phyloP scores from a whole-genome alignment of 192 early-diverging fungal species.

The Helicostylum pulchrum region DNA sequence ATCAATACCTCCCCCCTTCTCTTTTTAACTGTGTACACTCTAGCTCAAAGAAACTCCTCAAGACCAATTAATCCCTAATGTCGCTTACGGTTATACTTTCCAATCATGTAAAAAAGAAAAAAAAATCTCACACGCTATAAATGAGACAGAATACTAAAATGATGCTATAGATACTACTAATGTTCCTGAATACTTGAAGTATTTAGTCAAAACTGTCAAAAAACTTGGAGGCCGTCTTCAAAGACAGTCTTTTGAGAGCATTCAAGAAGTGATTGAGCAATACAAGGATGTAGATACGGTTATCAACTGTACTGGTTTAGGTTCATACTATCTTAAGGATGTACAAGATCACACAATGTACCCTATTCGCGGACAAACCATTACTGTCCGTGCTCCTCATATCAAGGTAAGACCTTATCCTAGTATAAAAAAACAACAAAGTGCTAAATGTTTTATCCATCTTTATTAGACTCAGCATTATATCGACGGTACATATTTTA shows the following conservation, averaged over 20 bases:
- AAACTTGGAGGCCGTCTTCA: slow-evolving; percentile 53
- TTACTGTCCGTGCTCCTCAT: slow-evolving; percentile 71
- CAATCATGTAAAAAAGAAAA: slow-evolving; percentile 20
- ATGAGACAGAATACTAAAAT: no score
- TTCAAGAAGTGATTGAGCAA: slow-evolving; percentile 43
- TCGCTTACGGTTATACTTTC: slow-evolving; percentile 25
- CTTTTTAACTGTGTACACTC: background rate
- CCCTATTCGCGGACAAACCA: slow-evolving; percentile 78
- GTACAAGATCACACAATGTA: slow-evolving; percentile 68
- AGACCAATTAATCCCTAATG: slow-evolving; percentile 12
- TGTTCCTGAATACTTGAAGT: slow-evolving; percentile 65
- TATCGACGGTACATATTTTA: background rate
- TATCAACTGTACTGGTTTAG: slow-evolving; percentile 82
- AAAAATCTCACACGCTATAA: background rate
- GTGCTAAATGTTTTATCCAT: background rate
- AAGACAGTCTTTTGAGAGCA: slow-evolving; percentile 38
- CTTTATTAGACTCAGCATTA: slow-evolving; percentile 11
- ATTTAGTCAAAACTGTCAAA: slow-evolving; percentile 55
- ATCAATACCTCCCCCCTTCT: background rate
- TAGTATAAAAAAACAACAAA: background rate
- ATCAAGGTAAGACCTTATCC: slow-evolving; percentile 55
- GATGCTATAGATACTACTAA: slow-evolving; percentile 59
- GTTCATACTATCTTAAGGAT: slow-evolving; percentile 64
- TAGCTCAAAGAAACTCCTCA: slow-evolving; percentile 18
- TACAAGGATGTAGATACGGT: slow-evolving; percentile 45